These are phyloP conservation scores for Cladophialophora immunda DNA, from an alignment of 2,329 filamentous ascomycete genomes.

Conservation along the genomic window DNA sequence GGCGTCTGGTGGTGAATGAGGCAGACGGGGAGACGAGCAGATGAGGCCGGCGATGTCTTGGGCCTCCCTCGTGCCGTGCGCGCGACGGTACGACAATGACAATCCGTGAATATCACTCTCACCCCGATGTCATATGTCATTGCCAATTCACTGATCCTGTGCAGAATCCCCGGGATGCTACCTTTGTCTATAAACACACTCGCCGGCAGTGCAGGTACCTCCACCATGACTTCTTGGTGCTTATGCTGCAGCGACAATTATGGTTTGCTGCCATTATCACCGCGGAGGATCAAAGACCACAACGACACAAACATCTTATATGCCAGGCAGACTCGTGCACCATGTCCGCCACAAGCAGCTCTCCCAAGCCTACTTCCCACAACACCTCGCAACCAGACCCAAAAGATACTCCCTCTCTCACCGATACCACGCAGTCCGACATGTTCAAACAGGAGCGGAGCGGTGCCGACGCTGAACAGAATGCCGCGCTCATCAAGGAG, in stretches of 20 bases:
- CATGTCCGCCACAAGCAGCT: neutral
- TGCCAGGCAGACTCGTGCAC: neutral
- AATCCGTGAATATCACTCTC: too few relatives aligned
- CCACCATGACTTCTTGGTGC: neutral
- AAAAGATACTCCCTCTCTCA: neutral
- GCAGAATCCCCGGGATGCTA: neutral
- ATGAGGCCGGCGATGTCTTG: too few relatives aligned
- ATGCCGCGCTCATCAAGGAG: neutral
- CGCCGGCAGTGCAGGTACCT: neutral
- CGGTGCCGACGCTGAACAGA: neutral
- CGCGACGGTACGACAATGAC: neutral
- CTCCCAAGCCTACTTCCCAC: neutral
- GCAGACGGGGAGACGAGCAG: too few relatives aligned
- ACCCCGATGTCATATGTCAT: neutral
- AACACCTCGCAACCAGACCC: neutral
- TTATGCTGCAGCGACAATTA: constrained; percentile 14
- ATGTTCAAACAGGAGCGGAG: constrained; percentile 5
- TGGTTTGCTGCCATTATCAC: constrained; percentile 6
- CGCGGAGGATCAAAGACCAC: neutral
- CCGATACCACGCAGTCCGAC: neutral
- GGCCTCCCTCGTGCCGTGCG: neutral
- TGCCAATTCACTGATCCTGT: neutral
- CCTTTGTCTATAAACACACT: neutral
- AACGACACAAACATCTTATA: constrained; percentile 12
- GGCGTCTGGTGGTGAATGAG: neutral